Base-by-base conservation (phyloP, 495 filamentous ascomycete genomes). In the Penicillium cataractarum region DNA sequence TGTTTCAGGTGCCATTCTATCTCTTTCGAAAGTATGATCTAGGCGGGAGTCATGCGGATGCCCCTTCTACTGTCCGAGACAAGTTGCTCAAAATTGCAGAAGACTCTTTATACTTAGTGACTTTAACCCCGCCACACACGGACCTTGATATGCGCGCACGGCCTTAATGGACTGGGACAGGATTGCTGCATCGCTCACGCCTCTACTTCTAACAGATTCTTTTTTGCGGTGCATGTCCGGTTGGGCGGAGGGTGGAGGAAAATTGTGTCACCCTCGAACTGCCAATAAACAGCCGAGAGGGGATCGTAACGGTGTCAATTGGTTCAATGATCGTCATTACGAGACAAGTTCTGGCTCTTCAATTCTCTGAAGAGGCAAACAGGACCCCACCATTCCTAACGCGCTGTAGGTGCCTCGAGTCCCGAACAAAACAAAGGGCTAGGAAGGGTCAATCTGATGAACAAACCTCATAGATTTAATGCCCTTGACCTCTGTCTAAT, bases 121-220 rank as follows among this genome's bases (percentile, higher is more conserved):
- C 24, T 49, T 32, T 33, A 31, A 64, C 48, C 37, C 55, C 61
- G 55, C n/a, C n/a, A 62, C 39, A 60, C 65, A 64, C 58, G 62
- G 46, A 29, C 27, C 55, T 21, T 32, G 37, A 62, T 56, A 39
- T 60, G 40, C 24, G 31, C 42, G 58, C 63, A 68, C 65, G 55
- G 50, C 67, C 70, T 66, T 65, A 64, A n/a, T 63, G 63, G 67
- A 68, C 67, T 55, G 65, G 60, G 65, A 70, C 65, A 63, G 63
- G 56, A 72, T 60, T 67, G 60, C 58, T 62, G 65, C 65, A 69
- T 60, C 53, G 61, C 59, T 54, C 64, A 58, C 56, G 58, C 50
- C 61, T 58, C 54, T 54, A 22, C 49, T 56, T 64, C 60, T 44
- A 67, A 37, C 57, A 62, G 59, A 65, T 57, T 63, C 55, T 50